These are phyloP conservation scores for Raphanus sativus DNA, from an alignment of 345 rosid species.

Conservation along the genomic window DNA sequence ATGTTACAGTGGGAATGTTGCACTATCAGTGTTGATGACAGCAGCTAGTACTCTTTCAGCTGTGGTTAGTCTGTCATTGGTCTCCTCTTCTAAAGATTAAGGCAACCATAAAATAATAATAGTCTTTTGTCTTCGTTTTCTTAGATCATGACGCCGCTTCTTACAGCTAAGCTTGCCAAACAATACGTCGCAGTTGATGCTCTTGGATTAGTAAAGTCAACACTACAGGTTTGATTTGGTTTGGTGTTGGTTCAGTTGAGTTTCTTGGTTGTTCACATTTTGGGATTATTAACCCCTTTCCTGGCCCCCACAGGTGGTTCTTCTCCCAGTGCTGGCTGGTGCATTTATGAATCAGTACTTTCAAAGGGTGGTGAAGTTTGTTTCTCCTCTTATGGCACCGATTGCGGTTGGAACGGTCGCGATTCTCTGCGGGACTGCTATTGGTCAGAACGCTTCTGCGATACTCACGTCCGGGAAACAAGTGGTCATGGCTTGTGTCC, in stretches of 20 bases:
- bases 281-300: background rate
- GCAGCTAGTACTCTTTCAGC: constrained; percentile 85
- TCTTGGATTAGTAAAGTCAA: constrained; percentile 60
- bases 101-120: background rate
- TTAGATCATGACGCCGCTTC: constrained; percentile 89
- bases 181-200: constrained; percentile 89
- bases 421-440: constrained; percentile 75
- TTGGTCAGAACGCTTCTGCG: constrained; percentile 69
- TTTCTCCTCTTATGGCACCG: constrained; percentile 82
- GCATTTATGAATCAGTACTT: constrained; percentile 83
- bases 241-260: constrained; percentile 23
- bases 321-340: constrained; percentile 84
- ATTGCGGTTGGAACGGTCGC: constrained; percentile 85
- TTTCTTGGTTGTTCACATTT: constrained; percentile 13
- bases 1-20: constrained; percentile 79
- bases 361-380: constrained; percentile 61
- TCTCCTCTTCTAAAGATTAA: background rate
- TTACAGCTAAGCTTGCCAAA: constrained; percentile 81
- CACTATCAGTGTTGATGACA: constrained; percentile 89
- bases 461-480: constrained; percentile 74
- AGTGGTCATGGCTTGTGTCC: constrained; percentile 60
- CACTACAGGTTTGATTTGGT: constrained; percentile 59
- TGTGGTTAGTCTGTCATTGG: constrained; percentile 59
- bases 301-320: constrained; percentile 58
- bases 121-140: background rate